Conservation (phyloP, 495 filamentous ascomycete species). For the Xylaria flabelliformis region DNA sequence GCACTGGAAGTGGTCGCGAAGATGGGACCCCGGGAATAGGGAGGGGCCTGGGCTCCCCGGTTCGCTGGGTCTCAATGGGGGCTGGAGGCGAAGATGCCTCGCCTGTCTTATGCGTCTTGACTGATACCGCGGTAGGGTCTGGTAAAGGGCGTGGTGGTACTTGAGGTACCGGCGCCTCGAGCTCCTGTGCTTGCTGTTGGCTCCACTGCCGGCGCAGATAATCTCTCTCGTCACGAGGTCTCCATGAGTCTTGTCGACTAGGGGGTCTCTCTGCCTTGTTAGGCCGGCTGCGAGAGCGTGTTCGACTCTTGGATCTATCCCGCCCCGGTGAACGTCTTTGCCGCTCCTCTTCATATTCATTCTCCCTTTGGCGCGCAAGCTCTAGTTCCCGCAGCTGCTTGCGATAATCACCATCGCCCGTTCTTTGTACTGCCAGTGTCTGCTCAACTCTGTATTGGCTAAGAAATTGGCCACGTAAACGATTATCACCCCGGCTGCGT, state of each 20-base stretch:
- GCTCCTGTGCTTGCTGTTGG: constrained; percentile 55
- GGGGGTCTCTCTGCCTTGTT: constrained; percentile 58
- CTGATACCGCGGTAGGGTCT: constrained; percentile 30
- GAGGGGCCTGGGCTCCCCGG: constrained; percentile 46
- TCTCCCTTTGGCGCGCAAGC: constrained; percentile 83
- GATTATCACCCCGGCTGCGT: constrained; percentile 64
- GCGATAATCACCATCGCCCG: constrained; percentile 56
- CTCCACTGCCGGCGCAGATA: constrained; percentile 75
- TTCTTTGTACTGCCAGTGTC: constrained; percentile 39
- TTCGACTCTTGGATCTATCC: constrained; percentile 38
- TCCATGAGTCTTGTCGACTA: constrained; percentile 68
- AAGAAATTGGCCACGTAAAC: constrained; percentile 81
- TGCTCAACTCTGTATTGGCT: constrained; percentile 82
- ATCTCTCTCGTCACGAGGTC: constrained; percentile 73
- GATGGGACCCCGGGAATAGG: constrained; percentile 37
- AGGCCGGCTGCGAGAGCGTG: constrained; percentile 49
- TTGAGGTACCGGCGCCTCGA: constrained; percentile 43
- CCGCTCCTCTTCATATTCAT: constrained; percentile 81
- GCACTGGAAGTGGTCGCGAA: constrained; percentile 42
- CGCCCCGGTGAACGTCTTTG: constrained; percentile 58
- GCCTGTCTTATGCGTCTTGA: constrained; percentile 46
- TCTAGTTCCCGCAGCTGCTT: constrained; percentile 83
- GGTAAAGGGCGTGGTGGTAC: constrained; percentile 48
- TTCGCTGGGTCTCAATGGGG: constrained; percentile 45
- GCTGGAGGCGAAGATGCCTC: constrained; percentile 38